Evolutionary conservation across 1,139 yeast species (phyloP).

Genomic region (Ogataea hybrid): DNA sequence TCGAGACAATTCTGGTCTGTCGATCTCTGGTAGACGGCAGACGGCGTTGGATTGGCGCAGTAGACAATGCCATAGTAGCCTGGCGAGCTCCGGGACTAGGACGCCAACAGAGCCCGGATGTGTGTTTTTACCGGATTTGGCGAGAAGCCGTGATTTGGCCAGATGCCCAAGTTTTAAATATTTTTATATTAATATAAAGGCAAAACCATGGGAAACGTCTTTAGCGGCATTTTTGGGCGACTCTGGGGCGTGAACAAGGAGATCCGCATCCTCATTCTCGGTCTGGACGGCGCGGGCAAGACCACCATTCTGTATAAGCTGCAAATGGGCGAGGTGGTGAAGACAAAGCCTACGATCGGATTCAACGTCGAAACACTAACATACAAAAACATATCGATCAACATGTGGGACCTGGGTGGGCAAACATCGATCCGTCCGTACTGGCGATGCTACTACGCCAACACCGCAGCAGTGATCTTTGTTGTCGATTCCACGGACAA

Average conservation of each 20-base stretch:
- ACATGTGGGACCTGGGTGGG: constrained; percentile 92
- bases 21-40: neutral
- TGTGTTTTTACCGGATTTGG: neutral
- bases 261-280: constrained; percentile 85
- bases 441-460: constrained; percentile 97
- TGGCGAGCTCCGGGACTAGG: no score
- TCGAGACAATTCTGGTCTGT: no score
- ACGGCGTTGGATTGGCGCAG: no score
- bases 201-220: constrained; percentile 68
- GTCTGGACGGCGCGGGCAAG: constrained; percentile 97
- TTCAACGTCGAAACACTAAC: constrained; percentile 93
- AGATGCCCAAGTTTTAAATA: neutral
- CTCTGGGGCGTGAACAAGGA: constrained; percentile 92
- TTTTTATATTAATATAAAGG: constrained; percentile 3
- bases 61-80: no score
- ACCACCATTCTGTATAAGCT: constrained; percentile 90
- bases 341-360: constrained; percentile 95
- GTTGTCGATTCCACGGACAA: constrained; percentile 97
- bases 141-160: neutral
- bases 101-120: no score
- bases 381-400: constrained; percentile 86
- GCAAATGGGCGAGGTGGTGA: constrained; percentile 91
- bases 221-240: constrained; percentile 81
- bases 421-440: constrained; percentile 96
- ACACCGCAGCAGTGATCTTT: constrained; percentile 93